phyloP scores from a whole-genome alignment of 768 basidiomycete genomes.

The Panaeolus papilionaceus region DNA sequence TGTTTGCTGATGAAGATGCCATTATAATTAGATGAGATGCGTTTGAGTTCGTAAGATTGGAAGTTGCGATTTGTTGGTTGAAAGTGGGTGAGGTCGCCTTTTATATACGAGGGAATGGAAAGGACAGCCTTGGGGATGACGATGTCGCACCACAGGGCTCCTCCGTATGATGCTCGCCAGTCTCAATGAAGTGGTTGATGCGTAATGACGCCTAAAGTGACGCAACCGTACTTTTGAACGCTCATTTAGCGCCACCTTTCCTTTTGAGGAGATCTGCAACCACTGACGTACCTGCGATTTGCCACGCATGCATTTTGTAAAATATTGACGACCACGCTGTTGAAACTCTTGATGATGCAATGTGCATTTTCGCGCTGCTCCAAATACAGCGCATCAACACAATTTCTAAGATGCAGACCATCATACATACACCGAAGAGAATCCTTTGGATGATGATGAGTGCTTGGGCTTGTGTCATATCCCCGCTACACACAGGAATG shows the following conservation, averaged over 20 bases:
- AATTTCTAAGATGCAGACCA: too few relatives aligned
- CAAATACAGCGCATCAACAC: not conserved
- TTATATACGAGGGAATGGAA: not conserved
- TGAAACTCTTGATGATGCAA: not conserved
- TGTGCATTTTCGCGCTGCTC: not conserved
- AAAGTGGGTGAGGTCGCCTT: not conserved
- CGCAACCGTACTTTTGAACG: not conserved
- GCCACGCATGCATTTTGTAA: too few relatives aligned
- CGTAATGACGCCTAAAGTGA: not conserved
- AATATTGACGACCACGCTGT: not conserved
- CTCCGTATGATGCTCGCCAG: not conserved
- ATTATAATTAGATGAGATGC: not conserved
- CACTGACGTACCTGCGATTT: not conserved
- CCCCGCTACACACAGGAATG: too few relatives aligned
- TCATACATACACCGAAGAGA: too few relatives aligned
- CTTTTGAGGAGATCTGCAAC: not conserved
- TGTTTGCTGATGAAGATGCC: slow-evolving; percentile 24
- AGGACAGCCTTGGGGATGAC: not conserved
- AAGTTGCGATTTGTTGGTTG: not conserved
- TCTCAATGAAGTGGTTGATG: not conserved
- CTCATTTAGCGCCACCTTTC: not conserved
- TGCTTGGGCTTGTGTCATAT: too few relatives aligned
- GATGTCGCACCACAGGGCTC: not conserved
- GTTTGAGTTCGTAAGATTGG: not conserved
- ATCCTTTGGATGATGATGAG: too few relatives aligned